Percentiles rank a stretch among this genome's conserved stretches.
These are phyloP conservation scores for Hortiboletus flavorubellus DNA, from an alignment of 768 basidiomycete species.

Conservation along the genomic window DNA sequence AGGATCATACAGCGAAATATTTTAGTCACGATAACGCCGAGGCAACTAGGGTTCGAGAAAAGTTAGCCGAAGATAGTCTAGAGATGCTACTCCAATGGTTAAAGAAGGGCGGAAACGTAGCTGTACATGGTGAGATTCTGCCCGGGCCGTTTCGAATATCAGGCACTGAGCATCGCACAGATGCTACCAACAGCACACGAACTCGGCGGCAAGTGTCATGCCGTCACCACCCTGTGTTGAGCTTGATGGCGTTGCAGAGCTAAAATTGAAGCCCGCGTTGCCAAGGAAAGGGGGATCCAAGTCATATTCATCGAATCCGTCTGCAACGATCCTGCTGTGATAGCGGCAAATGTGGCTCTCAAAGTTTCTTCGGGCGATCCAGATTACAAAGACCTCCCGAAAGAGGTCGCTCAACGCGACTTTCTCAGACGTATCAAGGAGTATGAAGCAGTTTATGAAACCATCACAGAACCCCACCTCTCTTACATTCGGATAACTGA, in stretches of 20 bases:
- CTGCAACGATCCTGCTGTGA: slow-evolving; percentile 90
- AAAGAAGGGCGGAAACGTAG: slow-evolving; percentile 93
- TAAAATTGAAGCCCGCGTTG: slow-evolving; percentile 79
- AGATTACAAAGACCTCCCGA: slow-evolving; percentile 89
- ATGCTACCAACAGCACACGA: slow-evolving; percentile 93
- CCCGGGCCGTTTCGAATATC: neutral
- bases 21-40: slow-evolving; percentile 85
- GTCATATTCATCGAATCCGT: slow-evolving; percentile 94
- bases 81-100: slow-evolving; percentile 96
- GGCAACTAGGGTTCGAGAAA: slow-evolving; percentile 74
- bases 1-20: slow-evolving; percentile 87
- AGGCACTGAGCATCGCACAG: slow-evolving; percentile 38
- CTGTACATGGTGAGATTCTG: slow-evolving; percentile 77
- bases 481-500: slow-evolving; percentile 92
- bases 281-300: slow-evolving; percentile 80
- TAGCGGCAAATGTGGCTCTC: slow-evolving; percentile 93
- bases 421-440: slow-evolving; percentile 88
- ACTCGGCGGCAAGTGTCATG: slow-evolving; percentile 55
- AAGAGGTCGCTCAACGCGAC: slow-evolving; percentile 82
- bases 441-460: slow-evolving; percentile 95
- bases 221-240: neutral
- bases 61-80: slow-evolving; percentile 84
- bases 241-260: slow-evolving; percentile 44
- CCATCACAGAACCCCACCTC: slow-evolving; percentile 86
- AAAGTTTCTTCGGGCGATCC: slow-evolving; percentile 97